Conservation (phyloP, 768 basidiomycete species). For the Chlorophyllum brunneum region DNA sequence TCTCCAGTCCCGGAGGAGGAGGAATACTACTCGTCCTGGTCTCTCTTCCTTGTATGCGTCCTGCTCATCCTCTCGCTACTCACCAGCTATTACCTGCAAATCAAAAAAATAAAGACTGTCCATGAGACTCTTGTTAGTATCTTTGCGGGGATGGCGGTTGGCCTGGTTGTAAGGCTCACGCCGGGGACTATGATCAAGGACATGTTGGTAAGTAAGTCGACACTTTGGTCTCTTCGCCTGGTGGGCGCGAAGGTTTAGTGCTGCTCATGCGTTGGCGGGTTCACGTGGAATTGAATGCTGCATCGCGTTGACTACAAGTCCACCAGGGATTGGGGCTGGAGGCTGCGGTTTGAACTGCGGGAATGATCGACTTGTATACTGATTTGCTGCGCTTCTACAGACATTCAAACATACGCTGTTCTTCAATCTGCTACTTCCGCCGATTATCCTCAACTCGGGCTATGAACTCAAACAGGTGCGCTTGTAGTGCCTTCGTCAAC, state of each 20-base stretch:
- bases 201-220: no score
- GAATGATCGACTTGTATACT: background rate
- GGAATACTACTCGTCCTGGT: slow-evolving; percentile 91
- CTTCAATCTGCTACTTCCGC: slow-evolving; percentile 96
- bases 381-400: slow-evolving; percentile 32
- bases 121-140: slow-evolving; percentile 97
- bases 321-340: background rate
- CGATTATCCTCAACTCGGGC: slow-evolving; percentile 96
- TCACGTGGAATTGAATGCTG: background rate
- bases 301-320: background rate
- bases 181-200: slow-evolving; percentile 94
- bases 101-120: slow-evolving; percentile 90
- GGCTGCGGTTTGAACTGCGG: background rate
- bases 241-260: no score
- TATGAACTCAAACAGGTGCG: slow-evolving; percentile 94
- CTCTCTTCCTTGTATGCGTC: slow-evolving; percentile 87
- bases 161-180: slow-evolving; percentile 82
- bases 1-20: slow-evolving; percentile 65
- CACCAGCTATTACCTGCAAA: slow-evolving; percentile 97
- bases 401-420: slow-evolving; percentile 96
- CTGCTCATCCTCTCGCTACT: slow-evolving; percentile 92
- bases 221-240: no score
- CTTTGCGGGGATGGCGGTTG: slow-evolving; percentile 94
- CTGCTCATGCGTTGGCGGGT: background rate
- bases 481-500: background rate